These are phyloP conservation scores for Backusella tarrabulga DNA, from an alignment of 192 early-diverging fungal genomes.

Conservation along the genomic window DNA sequence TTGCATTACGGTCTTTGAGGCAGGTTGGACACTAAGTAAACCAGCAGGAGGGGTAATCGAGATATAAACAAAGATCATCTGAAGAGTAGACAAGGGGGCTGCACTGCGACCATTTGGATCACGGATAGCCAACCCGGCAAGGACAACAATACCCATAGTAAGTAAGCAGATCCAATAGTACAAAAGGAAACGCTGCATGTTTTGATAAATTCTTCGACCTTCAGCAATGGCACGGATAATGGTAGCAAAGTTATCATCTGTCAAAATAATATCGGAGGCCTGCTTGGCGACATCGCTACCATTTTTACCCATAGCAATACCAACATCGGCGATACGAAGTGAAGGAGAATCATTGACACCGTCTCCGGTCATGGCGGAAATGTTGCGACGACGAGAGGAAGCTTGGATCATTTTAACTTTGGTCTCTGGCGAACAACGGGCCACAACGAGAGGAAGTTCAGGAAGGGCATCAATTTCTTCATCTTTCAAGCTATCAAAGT, in stretches of 20 bases:
- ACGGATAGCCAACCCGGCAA: constrained; percentile 64
- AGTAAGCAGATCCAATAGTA: constrained; percentile 42
- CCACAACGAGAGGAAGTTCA: constrained; percentile 88
- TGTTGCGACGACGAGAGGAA: constrained; percentile 71
- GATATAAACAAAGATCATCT: constrained; percentile 78
- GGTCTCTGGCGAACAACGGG: constrained; percentile 89
- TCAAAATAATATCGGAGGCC: constrained; percentile 88
- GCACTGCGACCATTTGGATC: constrained; percentile 57
- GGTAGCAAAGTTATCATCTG: constrained; percentile 82
- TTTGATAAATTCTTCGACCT: constrained; percentile 78
- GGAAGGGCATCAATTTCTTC: constrained; percentile 73
- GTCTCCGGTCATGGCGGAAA: constrained; percentile 92
- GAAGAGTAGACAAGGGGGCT: constrained; percentile 72
- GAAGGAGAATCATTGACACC: constrained; percentile 64
- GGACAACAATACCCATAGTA: constrained; percentile 66
- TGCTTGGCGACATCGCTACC: constrained; percentile 94
- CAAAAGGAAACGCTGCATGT: constrained; percentile 74
- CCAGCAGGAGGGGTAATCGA: constrained; percentile 75
- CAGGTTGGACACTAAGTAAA: constrained; percentile 66
- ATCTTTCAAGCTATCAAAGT: constrained; percentile 85
- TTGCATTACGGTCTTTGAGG: constrained; percentile 66
- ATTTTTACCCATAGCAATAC: constrained; percentile 76
- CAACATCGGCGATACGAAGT: constrained; percentile 40
- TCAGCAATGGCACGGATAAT: constrained; percentile 77
- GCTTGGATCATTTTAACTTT: constrained; percentile 97